Conservation (phyloP, 352 stramenopile species). For the Elongisporangium anandrum region DNA sequence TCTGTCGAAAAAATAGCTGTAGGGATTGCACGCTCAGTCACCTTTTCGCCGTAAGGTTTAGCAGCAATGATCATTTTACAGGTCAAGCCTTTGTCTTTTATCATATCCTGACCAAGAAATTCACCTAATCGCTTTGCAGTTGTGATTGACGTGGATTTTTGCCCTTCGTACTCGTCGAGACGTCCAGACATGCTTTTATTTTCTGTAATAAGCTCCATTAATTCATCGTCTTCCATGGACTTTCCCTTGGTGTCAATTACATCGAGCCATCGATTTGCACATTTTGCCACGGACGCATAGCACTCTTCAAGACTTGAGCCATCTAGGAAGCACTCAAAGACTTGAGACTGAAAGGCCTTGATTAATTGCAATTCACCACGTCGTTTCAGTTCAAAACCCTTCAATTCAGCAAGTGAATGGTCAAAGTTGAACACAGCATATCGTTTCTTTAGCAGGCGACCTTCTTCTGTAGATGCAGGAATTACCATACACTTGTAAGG, state of each 20-base stretch:
- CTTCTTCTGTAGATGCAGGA: conserved; percentile 97
- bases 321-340: conserved; percentile 98
- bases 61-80: conserved; percentile 98
- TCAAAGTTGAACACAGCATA: conserved; percentile 89
- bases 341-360: conserved; percentile 98
- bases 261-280: conserved; percentile 98
- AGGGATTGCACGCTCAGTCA: conserved; percentile 97
- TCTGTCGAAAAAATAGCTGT: conserved; percentile 98
- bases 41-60: conserved; percentile 90
- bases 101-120: conserved; percentile 97
- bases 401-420: conserved; percentile 71
- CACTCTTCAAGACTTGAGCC: conserved; percentile 92
- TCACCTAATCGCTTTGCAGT: conserved; percentile 96
- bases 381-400: conserved; percentile 98
- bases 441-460: conserved; percentile 98
- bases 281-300: conserved; percentile 94
- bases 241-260: conserved; percentile 95
- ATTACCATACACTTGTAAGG: conserved; percentile 99
- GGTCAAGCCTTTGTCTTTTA: conserved; percentile 97
- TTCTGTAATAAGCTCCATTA: conserved; percentile 98
- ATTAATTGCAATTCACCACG: conserved; percentile 98
- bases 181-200: conserved; percentile 98
- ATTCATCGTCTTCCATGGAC: conserved; percentile 95
- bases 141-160: conserved; percentile 98
- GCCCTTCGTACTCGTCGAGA: conserved; percentile 95